phyloP scores from a whole-genome alignment of 208 protist species.

The Herpetomonas tarakana region DNA sequence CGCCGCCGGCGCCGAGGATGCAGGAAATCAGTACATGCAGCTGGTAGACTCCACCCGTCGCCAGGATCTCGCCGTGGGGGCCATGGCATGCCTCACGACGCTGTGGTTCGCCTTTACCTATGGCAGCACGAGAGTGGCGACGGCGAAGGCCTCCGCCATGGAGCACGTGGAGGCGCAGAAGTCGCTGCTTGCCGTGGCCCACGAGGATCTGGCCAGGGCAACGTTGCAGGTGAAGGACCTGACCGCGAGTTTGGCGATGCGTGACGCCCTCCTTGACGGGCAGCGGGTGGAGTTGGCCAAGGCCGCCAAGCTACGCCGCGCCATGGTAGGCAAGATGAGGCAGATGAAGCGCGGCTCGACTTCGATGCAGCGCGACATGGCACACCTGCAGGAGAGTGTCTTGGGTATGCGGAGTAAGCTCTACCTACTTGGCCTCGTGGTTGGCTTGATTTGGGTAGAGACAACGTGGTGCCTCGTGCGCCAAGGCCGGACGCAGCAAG shows the following conservation, averaged over 20 bases:
- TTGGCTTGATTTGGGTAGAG: too few relatives aligned
- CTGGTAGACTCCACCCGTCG: constrained; percentile 27
- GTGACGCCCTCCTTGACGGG: not conserved
- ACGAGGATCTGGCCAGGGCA: not conserved
- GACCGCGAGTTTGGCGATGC: not conserved
- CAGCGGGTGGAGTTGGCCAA: not conserved
- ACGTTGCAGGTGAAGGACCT: not conserved
- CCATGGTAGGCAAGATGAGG: not conserved
- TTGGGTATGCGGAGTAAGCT: too few relatives aligned
- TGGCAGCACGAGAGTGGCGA: constrained; percentile 9
- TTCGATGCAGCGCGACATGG: not conserved
- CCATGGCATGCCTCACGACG: constrained; percentile 19
- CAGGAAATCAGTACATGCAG: constrained; percentile 22
- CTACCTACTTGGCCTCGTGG: too few relatives aligned
- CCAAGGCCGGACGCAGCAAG: too few relatives aligned
- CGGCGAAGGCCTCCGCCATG: constrained; percentile 9
- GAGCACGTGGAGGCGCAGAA: constrained; percentile 14
- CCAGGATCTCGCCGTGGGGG: constrained; percentile 14
- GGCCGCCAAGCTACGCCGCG: not conserved
- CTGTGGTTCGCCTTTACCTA: constrained; percentile 34
- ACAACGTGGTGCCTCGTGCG: too few relatives aligned
- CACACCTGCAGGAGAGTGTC: not conserved
- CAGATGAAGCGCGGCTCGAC: not conserved
- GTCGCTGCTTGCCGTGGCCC: constrained; percentile 9
- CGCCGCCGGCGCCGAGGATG: constrained; percentile 24